These are phyloP conservation scores for Hemisphaericaspora lyxosophila DNA, from an alignment of 1,139 yeast species.

Conservation along the genomic window DNA sequence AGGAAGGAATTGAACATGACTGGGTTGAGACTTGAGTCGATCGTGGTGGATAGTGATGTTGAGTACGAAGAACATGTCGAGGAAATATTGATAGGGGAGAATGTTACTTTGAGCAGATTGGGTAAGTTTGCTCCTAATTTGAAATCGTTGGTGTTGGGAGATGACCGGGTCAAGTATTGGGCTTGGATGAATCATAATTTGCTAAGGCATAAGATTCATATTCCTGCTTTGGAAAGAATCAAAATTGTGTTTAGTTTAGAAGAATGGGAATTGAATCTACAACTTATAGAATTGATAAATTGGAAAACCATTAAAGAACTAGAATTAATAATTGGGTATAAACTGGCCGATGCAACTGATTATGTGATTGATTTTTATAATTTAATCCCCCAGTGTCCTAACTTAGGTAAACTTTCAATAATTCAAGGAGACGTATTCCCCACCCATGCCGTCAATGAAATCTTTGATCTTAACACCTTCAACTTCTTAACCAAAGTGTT, in stretches of 20 bases:
- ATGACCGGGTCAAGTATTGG: slow-evolving; percentile 17
- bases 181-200: slow-evolving; percentile 13
- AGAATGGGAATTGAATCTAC: slow-evolving; percentile 7
- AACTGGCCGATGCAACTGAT: slow-evolving; percentile 31
- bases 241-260: slow-evolving; percentile 17
- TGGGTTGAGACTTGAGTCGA: slow-evolving; percentile 11
- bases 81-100: slow-evolving; percentile 14
- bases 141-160: slow-evolving; percentile 19
- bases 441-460: slow-evolving; percentile 51
- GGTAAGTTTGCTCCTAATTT: slow-evolving; percentile 5
- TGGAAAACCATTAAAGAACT: slow-evolving; percentile 22
- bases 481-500: slow-evolving; percentile 35
- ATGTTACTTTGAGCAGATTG: slow-evolving; percentile 3
- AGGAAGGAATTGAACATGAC: slow-evolving; percentile 13
- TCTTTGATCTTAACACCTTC: slow-evolving; percentile 53
- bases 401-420: slow-evolving; percentile 41
- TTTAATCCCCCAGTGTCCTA: slow-evolving; percentile 19
- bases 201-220: slow-evolving; percentile 5
- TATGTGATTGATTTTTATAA: slow-evolving; percentile 43
- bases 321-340: slow-evolving; percentile 27
- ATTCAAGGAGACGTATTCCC: slow-evolving; percentile 38
- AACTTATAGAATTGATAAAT: slow-evolving; percentile 13
- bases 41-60: slow-evolving; percentile 13
- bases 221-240: slow-evolving; percentile 17
- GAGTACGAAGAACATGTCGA: slow-evolving; percentile 5